Evolutionary conservation across 805 yeast species (phyloP).

Genomic region (Saccharomycopsis javanensis): DNA sequence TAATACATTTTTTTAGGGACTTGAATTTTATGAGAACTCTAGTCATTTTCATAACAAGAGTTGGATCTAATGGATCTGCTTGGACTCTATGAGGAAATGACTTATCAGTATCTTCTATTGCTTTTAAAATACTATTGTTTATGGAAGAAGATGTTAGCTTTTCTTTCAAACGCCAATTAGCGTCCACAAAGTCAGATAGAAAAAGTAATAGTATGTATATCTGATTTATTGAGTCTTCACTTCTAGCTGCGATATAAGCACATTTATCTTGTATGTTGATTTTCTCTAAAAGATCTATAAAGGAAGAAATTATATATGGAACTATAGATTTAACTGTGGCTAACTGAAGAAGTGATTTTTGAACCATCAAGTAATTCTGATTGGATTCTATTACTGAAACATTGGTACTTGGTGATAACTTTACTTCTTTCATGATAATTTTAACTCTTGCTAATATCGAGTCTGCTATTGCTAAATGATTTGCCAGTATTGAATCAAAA

Average conservation of each 20-base stretch:
- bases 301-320: constrained; percentile 10
- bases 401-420: constrained; percentile 3
- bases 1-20: constrained; percentile 10
- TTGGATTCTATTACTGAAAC: constrained; percentile 13
- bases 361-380: constrained; percentile 5
- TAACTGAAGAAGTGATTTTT: constrained; percentile 8
- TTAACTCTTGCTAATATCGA: constrained; percentile 7
- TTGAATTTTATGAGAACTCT: constrained; percentile 13
- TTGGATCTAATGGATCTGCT: constrained; percentile 13
- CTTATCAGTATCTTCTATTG: constrained; percentile 16
- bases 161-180: constrained; percentile 18
- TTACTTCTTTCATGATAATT: constrained; percentile 6
- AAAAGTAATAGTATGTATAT: constrained; percentile 7
- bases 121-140: neutral
- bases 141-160: neutral
- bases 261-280: constrained; percentile 9
- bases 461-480: constrained; percentile 12
- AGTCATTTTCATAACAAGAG: constrained; percentile 5
- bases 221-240: constrained; percentile 10
- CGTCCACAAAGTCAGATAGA: constrained; percentile 15
- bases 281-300: constrained; percentile 8
- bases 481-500: neutral
- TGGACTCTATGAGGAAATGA: constrained; percentile 16
- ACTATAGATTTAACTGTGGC: constrained; percentile 1
- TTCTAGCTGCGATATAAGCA: constrained; percentile 14